These are phyloP conservation scores for Stygiomarasmius scandens DNA, from an alignment of 1,284 basidiomycete species.

Conservation along the genomic window DNA sequence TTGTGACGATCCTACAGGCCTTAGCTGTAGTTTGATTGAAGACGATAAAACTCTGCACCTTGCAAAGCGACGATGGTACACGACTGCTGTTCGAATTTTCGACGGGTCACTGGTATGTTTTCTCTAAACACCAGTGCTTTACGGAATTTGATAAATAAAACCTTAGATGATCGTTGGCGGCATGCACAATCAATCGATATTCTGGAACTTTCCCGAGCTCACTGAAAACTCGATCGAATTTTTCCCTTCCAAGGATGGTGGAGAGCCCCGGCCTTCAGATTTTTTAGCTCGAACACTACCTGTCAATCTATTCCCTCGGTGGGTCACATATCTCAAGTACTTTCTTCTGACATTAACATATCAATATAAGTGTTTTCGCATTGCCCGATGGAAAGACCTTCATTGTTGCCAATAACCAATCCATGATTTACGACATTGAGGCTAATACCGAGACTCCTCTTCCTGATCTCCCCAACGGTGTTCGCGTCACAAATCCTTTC, in stretches of 20 bases:
- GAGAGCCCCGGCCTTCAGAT: slow-evolving; percentile 42
- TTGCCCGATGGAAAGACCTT: slow-evolving; percentile 48
- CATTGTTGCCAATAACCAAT: slow-evolving; percentile 48
- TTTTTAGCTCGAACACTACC: slow-evolving; percentile 50
- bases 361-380: slow-evolving; percentile 18
- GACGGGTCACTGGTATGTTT: slow-evolving; percentile 33
- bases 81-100: slow-evolving; percentile 42
- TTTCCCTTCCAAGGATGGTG: slow-evolving; percentile 53
- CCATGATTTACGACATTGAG: slow-evolving; percentile 50
- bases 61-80: slow-evolving; percentile 46
- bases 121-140: no score
- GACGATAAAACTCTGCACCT: slow-evolving; percentile 40
- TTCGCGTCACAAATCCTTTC: slow-evolving; percentile 51
- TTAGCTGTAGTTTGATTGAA: slow-evolving; percentile 35
- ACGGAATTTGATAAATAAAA: no score
- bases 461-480: slow-evolving; percentile 51
- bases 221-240: slow-evolving; percentile 55
- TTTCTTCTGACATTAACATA: not conserved
- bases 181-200: slow-evolving; percentile 35
- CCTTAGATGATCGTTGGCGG: slow-evolving; percentile 46
- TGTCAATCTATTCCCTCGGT: slow-evolving; percentile 45
- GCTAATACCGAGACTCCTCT: slow-evolving; percentile 43
- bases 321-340: slow-evolving; percentile 30
- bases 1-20: slow-evolving; percentile 37
- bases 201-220: slow-evolving; percentile 36